phyloP scores from a whole-genome alignment of 2,329 filamentous ascomycete species.

The Pseudocercospora eumusae region DNA sequence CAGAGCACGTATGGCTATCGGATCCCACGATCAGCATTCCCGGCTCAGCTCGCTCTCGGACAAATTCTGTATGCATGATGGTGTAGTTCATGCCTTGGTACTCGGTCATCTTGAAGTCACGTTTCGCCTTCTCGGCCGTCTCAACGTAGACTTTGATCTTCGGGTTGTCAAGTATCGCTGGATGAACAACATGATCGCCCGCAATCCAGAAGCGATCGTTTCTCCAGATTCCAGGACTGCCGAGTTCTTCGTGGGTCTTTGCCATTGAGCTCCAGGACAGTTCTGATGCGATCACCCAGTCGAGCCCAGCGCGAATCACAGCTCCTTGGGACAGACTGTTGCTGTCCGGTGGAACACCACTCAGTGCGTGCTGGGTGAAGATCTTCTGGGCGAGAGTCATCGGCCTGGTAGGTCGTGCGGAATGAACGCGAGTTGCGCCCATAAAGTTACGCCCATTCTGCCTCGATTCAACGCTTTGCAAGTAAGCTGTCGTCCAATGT shows the following conservation, averaged over 20 bases:
- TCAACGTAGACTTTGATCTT: constrained; percentile 11
- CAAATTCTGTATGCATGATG: constrained; percentile 21
- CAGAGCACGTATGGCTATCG: constrained; percentile 17
- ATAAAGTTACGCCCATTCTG: constrained; percentile 9
- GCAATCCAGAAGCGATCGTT: constrained; percentile 21
- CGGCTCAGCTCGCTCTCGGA: constrained; percentile 16
- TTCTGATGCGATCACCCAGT: constrained; percentile 22
- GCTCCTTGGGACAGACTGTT: constrained; percentile 6
- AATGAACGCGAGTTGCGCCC: not conserved
- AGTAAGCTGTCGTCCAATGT: constrained; percentile 7
- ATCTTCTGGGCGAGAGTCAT: constrained; percentile 21
- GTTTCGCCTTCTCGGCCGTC: constrained; percentile 15
- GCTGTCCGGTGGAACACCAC: not conserved
- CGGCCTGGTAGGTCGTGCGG: not conserved
- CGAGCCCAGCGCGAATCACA: constrained; percentile 10
- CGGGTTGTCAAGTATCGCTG: not conserved
- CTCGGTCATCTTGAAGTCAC: constrained; percentile 16
- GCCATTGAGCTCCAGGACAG: constrained; percentile 18
- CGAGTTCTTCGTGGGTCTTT: not conserved
- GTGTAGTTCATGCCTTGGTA: constrained; percentile 19
- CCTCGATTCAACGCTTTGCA: constrained; percentile 10
- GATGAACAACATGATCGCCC: constrained; percentile 19
- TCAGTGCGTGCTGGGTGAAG: constrained; percentile 15
- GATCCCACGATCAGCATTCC: constrained; percentile 19
- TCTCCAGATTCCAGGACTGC: constrained; percentile 8